Evolutionary conservation across 495 filamentous ascomycete species (phyloP).

Genomic region (Tuber microsphaerosporum): DNA sequence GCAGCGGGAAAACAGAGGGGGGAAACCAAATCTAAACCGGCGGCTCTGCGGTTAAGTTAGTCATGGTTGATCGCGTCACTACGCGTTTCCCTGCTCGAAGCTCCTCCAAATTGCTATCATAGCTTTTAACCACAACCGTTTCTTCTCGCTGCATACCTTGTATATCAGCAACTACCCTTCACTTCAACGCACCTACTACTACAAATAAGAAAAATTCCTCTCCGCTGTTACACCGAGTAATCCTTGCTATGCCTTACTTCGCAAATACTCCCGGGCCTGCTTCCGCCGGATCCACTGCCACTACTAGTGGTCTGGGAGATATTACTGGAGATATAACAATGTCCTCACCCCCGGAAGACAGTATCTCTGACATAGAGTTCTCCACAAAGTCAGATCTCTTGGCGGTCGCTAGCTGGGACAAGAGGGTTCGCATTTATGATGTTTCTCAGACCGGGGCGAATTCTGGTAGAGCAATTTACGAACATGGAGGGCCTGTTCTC

Average conservation of each 20-base stretch:
- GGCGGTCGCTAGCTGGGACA: slow-evolving; percentile 86
- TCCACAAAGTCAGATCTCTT: slow-evolving; percentile 70
- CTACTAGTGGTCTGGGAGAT: slow-evolving; percentile 74
- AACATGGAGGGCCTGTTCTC: slow-evolving; percentile 69
- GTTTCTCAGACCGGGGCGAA: slow-evolving; percentile 63
- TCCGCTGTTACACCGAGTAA: background rate
- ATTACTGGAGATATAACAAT: slow-evolving; percentile 80
- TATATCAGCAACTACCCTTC: background rate
- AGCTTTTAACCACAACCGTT: background rate
- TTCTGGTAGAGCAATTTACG: slow-evolving; percentile 69
- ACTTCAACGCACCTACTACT: background rate
- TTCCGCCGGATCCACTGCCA: slow-evolving; percentile 40
- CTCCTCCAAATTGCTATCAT: background rate
- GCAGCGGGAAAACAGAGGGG: background rate
- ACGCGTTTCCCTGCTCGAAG: background rate
- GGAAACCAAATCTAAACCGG: background rate
- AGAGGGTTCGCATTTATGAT: slow-evolving; percentile 87
- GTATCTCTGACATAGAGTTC: slow-evolving; percentile 75
- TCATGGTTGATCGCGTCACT: background rate
- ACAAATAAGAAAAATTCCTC: background rate
- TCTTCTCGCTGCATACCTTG: background rate
- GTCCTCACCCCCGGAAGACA: slow-evolving; percentile 69
- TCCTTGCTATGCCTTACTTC: background rate
- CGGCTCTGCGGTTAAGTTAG: background rate
- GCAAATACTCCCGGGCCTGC: background rate